A percentile compares a stretch with the other conserved stretches of the same genome.
These are phyloP conservation scores for Pneumocystis oryctolagi DNA, from an alignment of 1,139 yeast genomes.

Conservation along the genomic window DNA sequence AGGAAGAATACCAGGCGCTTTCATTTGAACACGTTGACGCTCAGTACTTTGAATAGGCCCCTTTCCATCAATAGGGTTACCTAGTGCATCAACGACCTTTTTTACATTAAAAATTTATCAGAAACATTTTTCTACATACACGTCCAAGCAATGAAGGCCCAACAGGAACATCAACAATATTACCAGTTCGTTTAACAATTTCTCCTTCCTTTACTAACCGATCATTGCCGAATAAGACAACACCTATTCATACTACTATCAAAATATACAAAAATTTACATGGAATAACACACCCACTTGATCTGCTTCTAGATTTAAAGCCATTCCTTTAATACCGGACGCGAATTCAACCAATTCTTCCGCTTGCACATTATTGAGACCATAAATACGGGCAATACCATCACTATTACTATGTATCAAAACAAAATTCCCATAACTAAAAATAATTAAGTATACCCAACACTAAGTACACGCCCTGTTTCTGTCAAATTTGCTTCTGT, in stretches of 20 bases:
- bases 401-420: conserved; percentile 40
- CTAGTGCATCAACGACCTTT: conserved; percentile 80
- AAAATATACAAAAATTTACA: background rate
- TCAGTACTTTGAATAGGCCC: conserved; percentile 87
- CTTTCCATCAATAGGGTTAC: conserved; percentile 99
- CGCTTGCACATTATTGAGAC: conserved; percentile 98
- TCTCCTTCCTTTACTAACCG: conserved; percentile 98
- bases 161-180: conserved; percentile 97
- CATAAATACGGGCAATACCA: conserved; percentile 99
- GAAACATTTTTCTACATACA: conserved; percentile 26
- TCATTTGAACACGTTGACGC: conserved; percentile 90
- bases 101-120: background rate
- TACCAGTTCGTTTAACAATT: conserved; percentile 98
- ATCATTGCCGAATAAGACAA: conserved; percentile 98
- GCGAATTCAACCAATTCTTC: conserved; percentile 99
- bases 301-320: conserved; percentile 98
- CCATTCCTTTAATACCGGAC: conserved; percentile 99
- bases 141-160: conserved; percentile 98
- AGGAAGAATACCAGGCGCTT: conserved; percentile 99
- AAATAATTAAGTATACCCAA: conserved; percentile 48
- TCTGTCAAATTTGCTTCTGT: conserved; percentile 96
- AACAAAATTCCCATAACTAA: background rate
- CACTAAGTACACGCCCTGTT: conserved; percentile 98
- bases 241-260: conserved; percentile 48
- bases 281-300: conserved; percentile 30